phyloP scores from a whole-genome alignment of 2,329 filamentous ascomycete genomes.

The Colletotrichum costaricense region DNA sequence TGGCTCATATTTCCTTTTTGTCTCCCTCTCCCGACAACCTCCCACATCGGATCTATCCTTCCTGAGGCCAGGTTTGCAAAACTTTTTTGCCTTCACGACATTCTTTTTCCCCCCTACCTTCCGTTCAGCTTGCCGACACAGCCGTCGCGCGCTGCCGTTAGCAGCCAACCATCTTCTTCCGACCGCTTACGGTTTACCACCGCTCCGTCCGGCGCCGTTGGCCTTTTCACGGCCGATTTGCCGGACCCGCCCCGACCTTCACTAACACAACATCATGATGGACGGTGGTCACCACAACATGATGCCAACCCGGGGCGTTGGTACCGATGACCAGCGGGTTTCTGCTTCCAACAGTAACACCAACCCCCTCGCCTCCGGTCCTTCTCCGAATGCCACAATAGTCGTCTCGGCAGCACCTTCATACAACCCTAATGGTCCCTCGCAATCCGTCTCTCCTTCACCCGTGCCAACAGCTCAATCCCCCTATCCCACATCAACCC shows the following conservation, averaged over 20 bases:
- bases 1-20: conserved; percentile 20
- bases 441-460: conserved; percentile 27
- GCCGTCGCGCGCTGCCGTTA: conserved; percentile 2
- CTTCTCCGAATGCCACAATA: conserved; percentile 21
- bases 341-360: conserved; percentile 1
- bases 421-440: conserved; percentile 7
- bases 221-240: conserved; percentile 23
- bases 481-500: conserved; percentile 11
- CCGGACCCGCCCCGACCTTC: conserved; percentile 34
- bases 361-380: conserved; percentile 4
- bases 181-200: conserved; percentile 3
- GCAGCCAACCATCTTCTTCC: conserved; percentile 9
- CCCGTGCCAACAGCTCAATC: conserved; percentile 6
- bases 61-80: conserved; percentile 8
- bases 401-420: conserved; percentile 20
- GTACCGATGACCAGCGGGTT: conserved; percentile 17
- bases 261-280: conserved; percentile 2
- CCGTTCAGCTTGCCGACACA: background rate
- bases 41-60: conserved; percentile 22
- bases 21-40: conserved; percentile 29
- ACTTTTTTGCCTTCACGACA: background rate
- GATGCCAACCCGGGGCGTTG: conserved; percentile 5
- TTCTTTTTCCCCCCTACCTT: background rate
- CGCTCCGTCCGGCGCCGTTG: conserved; percentile 25
- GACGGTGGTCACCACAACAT: background rate